phyloP scores from a whole-genome alignment of 2,329 filamentous ascomycete genomes.

The Rhynchosporium secalis region DNA sequence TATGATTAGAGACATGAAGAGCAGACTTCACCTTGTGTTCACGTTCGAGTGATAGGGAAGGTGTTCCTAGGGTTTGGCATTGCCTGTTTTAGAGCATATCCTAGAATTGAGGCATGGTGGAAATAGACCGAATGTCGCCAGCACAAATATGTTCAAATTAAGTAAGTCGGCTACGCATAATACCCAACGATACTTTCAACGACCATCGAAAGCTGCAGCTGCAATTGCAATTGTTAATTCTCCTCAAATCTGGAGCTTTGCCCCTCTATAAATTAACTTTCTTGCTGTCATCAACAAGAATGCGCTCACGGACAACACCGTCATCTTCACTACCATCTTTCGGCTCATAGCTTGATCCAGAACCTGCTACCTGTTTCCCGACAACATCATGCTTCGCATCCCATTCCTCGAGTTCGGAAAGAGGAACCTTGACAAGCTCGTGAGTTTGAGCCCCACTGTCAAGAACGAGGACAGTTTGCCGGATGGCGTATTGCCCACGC shows the following conservation, averaged over 20 bases:
- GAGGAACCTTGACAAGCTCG: conserved; percentile 54
- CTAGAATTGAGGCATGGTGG: too few relatives aligned
- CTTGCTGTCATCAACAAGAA: not conserved
- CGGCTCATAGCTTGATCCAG: conserved; percentile 2
- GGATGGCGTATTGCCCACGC: conserved; percentile 52
- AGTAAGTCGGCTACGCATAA: too few relatives aligned
- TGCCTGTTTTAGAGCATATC: too few relatives aligned
- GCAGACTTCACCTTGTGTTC: too few relatives aligned
- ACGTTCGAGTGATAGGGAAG: too few relatives aligned
- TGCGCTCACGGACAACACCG: conserved; percentile 1
- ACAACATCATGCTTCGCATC: conserved; percentile 56
- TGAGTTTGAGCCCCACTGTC: conserved; percentile 49
- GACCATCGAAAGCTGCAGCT: too few relatives aligned
- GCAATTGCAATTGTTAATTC: too few relatives aligned
- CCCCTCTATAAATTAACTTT: not conserved
- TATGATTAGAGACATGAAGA: too few relatives aligned
- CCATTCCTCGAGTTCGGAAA: conserved; percentile 53
- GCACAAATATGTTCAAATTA: too few relatives aligned
- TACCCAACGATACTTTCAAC: too few relatives aligned
- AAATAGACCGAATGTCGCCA: too few relatives aligned
- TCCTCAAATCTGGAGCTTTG: not conserved
- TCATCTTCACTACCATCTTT: conserved; percentile 8
- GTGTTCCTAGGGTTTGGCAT: too few relatives aligned
- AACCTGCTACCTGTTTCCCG: conserved; percentile 12
- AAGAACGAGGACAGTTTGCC: conserved; percentile 54